A percentile compares a stretch with the other conserved stretches of the same genome.
Conservation (phyloP, 2,329 filamentous ascomycete genomes). For the Penicillium fuscoglaucum region DNA sequence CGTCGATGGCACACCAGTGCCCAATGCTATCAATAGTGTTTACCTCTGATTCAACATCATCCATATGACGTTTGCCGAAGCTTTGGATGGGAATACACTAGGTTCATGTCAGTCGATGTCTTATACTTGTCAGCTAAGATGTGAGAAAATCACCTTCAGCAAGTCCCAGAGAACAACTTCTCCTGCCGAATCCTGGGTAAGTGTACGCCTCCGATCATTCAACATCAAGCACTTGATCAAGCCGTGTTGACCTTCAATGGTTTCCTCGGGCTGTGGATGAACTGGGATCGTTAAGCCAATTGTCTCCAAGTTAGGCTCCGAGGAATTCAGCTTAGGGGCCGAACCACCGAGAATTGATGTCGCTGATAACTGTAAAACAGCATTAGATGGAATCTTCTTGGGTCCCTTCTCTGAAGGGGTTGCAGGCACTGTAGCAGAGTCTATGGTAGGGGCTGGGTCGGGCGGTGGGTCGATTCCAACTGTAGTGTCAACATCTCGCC, state of each 20-base stretch:
- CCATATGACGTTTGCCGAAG: slow-evolving; percentile 92
- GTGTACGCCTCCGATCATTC: slow-evolving; percentile 83
- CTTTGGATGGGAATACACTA: slow-evolving; percentile 83
- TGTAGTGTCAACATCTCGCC: slow-evolving; percentile 81
- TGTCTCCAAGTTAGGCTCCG: slow-evolving; percentile 55
- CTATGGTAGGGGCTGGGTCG: slow-evolving; percentile 49
- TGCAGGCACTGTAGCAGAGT: slow-evolving; percentile 18
- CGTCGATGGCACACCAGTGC: slow-evolving; percentile 95
- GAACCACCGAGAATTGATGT: slow-evolving; percentile 69
- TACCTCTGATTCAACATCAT: slow-evolving; percentile 83
- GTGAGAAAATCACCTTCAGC: slow-evolving; percentile 60
- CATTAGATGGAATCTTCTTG: slow-evolving; percentile 71
- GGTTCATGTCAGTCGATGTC: not conserved
- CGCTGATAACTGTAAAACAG: slow-evolving; percentile 79
- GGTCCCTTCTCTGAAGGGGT: slow-evolving; percentile 23
- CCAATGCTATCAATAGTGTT: slow-evolving; percentile 88
- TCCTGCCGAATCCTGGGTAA: slow-evolving; percentile 91
- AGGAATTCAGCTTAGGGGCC: slow-evolving; percentile 49
- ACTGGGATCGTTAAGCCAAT: slow-evolving; percentile 60
- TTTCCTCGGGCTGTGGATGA: slow-evolving; percentile 69
- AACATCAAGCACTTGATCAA: slow-evolving; percentile 89
- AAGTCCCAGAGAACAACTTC: slow-evolving; percentile 96
- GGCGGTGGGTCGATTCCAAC: slow-evolving; percentile 60
- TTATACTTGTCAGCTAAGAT: not conserved
- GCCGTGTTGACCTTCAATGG: slow-evolving; percentile 92